These are phyloP conservation scores for Diaporthe capsici DNA, from an alignment of 2,329 filamentous ascomycete genomes.

Conservation along the genomic window DNA sequence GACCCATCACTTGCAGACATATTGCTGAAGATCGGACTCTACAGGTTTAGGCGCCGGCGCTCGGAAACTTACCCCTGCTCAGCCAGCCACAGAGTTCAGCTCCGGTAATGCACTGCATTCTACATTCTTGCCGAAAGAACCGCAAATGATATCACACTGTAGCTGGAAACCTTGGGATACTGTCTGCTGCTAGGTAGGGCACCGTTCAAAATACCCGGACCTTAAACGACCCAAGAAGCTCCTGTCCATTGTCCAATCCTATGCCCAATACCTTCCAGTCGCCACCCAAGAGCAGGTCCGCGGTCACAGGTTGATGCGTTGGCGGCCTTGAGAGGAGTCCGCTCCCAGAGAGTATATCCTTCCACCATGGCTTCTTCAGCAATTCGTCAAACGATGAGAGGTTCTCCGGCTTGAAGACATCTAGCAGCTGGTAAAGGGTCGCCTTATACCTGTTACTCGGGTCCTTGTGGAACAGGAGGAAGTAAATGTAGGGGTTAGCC, in stretches of 20 bases:
- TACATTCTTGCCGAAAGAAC: too few species aligned
- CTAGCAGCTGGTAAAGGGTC: neutral
- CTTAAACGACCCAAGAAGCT: constrained; percentile 13
- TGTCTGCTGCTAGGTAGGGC: too few species aligned
- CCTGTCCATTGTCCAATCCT: neutral
- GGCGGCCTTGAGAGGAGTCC: neutral
- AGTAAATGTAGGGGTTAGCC: neutral
- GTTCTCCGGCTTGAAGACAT: constrained; percentile 15
- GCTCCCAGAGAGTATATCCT: neutral
- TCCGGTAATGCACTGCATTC: too few species aligned
- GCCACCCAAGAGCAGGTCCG: neutral
- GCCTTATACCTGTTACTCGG: neutral
- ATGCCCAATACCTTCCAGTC: constrained; percentile 11
- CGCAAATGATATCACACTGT: too few species aligned
- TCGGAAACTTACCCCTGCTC: too few species aligned
- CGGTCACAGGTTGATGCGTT: neutral
- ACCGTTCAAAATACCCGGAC: constrained; percentile 10
- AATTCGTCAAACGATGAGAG: neutral
- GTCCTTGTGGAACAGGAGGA: neutral
- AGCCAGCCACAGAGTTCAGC: too few species aligned
- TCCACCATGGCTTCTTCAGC: constrained; percentile 24
- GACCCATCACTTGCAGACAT: too few species aligned
- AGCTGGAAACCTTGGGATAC: too few species aligned
- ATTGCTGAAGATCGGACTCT: too few species aligned
- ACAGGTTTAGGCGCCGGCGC: too few species aligned